Evolutionary conservation across 306 rosid species (phyloP), one percentile per base, ranked within the genome.

Genomic region (Styphnolobium japonicum): DNA sequence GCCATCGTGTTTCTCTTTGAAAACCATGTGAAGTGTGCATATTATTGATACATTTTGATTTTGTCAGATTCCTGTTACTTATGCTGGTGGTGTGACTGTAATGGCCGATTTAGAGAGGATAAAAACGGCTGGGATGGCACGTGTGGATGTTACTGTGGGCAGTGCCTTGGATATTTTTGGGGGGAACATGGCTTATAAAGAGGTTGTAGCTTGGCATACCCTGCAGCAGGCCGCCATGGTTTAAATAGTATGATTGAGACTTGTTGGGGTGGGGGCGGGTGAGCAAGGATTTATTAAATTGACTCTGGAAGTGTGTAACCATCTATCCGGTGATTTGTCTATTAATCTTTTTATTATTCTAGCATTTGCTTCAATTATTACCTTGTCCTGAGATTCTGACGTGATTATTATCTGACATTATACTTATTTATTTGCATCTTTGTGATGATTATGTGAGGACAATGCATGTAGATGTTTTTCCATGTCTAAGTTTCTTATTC

Each of bases 131-230:
- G 99, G 98, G 27, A 83, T 39, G 86, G 96, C 82, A 52, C 87
- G 79, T 4, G 97, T 93, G 67, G 92, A 95, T 75, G 97, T 89
- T 37, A 90, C 97, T 0, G 92, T 93, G 0, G 99, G 99, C 21
- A 95, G 98, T 27, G 97, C 97, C 10, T 86, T 92, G 87, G 98
- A 95, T 82, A 87, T 93, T 63, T 93, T 95, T 46, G 94, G 98
- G 5, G 94, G 96, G 8, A 86, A 62, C 80, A 34, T 92, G 81
- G 82, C 92, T 4, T 92, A 92, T 73, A 27, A 77, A 75, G 89
- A 91, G 12, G 97, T 95, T 22, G 96, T 93, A 48, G 86, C 89
- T 77, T 92, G 98, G 97, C 98, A 95, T 87, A 76, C 76, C 60
- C 89, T 61, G 71, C 97, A 91, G 71, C 72, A 82, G 46, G 81